These are phyloP conservation scores for Triticum timopheevii DNA, from an alignment of 176 grass and related monocot species.

Conservation along the genomic window DNA sequence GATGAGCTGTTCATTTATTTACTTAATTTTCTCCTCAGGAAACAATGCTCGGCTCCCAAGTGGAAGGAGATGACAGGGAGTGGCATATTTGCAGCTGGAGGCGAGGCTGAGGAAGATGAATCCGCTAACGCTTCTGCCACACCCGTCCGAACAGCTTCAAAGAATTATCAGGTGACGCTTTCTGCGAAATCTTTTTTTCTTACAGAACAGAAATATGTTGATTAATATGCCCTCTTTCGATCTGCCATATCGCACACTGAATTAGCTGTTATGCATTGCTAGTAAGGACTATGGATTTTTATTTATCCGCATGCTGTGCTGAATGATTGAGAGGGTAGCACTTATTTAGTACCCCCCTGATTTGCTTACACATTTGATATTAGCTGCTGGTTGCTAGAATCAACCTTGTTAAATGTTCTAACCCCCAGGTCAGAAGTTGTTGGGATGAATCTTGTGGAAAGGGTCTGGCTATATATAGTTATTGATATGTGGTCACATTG, in stretches of 20 bases:
- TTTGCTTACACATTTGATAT: neutral
- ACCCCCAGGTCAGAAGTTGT: constrained; percentile 33
- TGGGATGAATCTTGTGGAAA: constrained; percentile 30
- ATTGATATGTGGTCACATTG: constrained; percentile 23
- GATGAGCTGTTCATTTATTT: neutral
- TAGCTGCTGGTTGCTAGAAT: constrained; percentile 20
- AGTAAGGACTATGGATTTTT: neutral
- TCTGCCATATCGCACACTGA: too few species aligned
- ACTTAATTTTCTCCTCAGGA: constrained; percentile 44
- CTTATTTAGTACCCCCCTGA: neutral
- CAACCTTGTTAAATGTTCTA: constrained; percentile 24
- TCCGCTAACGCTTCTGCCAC: constrained; percentile 42
- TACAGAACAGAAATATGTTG: neutral
- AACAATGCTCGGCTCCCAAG: constrained; percentile 91
- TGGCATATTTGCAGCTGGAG: constrained; percentile 74
- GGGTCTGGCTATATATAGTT: neutral
- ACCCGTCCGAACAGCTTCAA: constrained; percentile 43
- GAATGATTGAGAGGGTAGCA: neutral
- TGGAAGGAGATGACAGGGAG: constrained; percentile 98
- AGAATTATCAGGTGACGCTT: constrained; percentile 67
- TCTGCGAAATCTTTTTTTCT: neutral
- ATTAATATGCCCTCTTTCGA: neutral
- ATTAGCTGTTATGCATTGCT: neutral
- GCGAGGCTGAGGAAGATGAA: constrained; percentile 58
- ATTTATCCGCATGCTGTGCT: neutral